A percentile compares a stretch with the other conserved stretches of the same genome.
These are phyloP conservation scores for Chytriomyces hyalinus DNA, from an alignment of 192 early-diverging fungal species.

Conservation along the genomic window DNA sequence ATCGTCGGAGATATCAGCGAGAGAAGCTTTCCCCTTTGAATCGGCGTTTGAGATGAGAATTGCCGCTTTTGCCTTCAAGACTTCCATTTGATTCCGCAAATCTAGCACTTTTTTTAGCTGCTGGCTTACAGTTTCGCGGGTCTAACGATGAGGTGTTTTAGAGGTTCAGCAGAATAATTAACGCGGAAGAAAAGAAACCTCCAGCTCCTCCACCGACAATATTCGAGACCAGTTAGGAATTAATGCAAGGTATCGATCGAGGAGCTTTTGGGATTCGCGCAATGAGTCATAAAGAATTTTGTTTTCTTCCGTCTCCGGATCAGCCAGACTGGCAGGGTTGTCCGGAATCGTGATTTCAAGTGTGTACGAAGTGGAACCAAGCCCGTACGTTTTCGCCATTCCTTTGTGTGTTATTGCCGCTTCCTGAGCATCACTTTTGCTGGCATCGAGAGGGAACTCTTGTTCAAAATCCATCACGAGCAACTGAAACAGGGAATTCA, in stretches of 20 bases:
- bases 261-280: constrained; percentile 16
- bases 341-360: constrained; percentile 19
- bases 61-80: background rate
- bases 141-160: background rate
- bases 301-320: constrained; percentile 24
- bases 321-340: background rate
- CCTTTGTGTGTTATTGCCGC: constrained; percentile 12
- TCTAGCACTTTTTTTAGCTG: constrained; percentile 10
- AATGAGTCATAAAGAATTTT: constrained; percentile 26
- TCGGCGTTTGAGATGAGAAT: constrained; percentile 7
- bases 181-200: background rate
- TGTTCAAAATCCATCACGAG: background rate
- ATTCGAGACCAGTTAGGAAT: background rate
- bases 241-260: background rate
- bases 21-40: background rate
- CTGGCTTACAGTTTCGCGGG: background rate
- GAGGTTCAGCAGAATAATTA: background rate
- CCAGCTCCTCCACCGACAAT: constrained; percentile 21
- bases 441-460: background rate
- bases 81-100: background rate
- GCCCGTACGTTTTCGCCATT: constrained; percentile 21
- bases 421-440: background rate
- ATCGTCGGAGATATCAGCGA: background rate
- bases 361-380: constrained; percentile 16
- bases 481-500: constrained; percentile 3